Evolutionary conservation across 768 basidiomycete species (phyloP), one percentile per base, ranked within the genome.

Genomic region (Saitozyma sp.): DNA sequence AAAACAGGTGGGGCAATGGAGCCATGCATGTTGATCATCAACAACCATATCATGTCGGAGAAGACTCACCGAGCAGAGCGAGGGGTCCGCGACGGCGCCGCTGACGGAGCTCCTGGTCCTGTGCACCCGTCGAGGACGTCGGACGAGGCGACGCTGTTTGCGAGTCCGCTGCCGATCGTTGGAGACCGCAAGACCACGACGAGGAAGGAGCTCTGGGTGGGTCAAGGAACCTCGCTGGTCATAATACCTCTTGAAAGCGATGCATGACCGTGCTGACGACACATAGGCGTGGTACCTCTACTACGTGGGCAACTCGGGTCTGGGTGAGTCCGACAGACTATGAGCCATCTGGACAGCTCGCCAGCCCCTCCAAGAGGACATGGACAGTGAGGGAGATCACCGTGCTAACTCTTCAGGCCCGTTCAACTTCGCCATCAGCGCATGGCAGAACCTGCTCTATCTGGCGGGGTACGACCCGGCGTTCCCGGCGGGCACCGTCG

Each of bases 391-490:
- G 29, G 29, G 29, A 46, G 45, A 17, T 46, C 45, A 46, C 45
- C 45, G 11, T 13, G 13, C 45, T 46, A 59, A 37, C 16, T 59
- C 38, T 19, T 11, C 50, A 68, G 71, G 73, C 7, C 73, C 73
- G 9, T 74, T 74, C 66, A 74, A 74, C 58, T 74, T 74, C 58
- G 70, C 73, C 40, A 75, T 75, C 40, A 68, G 66, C 1, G 73
- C 73, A 3, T 75, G 73, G 73, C 73, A 75, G 52, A 75, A 75
- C 55, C 56, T 75, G 20, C 53, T 75, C 8, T 75, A 71, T 49
- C 59, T 61, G 14, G 70, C 70, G 16, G 73, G 73, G 49, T 75
- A 66, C 66, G 73, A 75, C 63, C 73, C 73, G 6, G 73, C 73
- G 19, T 75, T 60, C 50, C 59, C 70, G 0, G 48, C 59, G 9